phyloP scores from a whole-genome alignment of 768 basidiomycete genomes.

The Rhizopogon rudus region DNA sequence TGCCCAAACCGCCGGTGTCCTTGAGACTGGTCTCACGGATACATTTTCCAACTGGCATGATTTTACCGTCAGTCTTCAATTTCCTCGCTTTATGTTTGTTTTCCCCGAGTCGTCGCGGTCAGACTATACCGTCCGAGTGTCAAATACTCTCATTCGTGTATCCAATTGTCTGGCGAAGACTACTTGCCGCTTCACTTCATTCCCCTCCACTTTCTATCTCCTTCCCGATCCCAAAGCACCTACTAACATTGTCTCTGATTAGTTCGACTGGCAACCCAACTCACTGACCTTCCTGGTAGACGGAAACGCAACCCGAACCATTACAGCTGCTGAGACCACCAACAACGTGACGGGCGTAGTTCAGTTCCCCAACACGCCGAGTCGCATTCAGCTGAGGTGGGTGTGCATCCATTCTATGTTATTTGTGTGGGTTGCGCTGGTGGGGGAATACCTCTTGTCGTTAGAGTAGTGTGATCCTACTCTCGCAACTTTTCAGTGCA shows the following conservation, averaged over 20 bases:
- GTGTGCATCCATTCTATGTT: slow-evolving; percentile 6
- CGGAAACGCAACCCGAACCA: slow-evolving; percentile 62
- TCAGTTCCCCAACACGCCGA: slow-evolving; percentile 73
- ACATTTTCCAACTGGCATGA: slow-evolving; percentile 72
- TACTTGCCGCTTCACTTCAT: neutral
- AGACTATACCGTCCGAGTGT: too few species aligned
- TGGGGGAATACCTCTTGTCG: neutral
- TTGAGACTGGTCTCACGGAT: slow-evolving; percentile 46
- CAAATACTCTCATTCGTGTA: neutral
- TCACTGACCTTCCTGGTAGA: slow-evolving; percentile 65
- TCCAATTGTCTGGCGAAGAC: too few species aligned
- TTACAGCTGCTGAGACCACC: slow-evolving; percentile 55
- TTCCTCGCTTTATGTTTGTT: neutral
- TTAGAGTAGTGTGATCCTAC: neutral
- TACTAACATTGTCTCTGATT: neutral
- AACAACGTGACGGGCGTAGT: slow-evolving; percentile 46
- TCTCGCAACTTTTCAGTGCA: neutral
- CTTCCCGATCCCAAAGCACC: neutral
- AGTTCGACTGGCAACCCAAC: slow-evolving; percentile 82
- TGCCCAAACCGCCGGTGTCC: slow-evolving; percentile 45
- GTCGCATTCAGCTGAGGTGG: slow-evolving; percentile 76
- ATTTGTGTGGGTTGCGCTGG: neutral
- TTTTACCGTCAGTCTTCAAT: slow-evolving; percentile 52
- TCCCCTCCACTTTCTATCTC: neutral
- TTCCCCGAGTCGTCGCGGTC: neutral